phyloP scores from a whole-genome alignment of 257 asterid species.

The Solanum sejunctum region DNA sequence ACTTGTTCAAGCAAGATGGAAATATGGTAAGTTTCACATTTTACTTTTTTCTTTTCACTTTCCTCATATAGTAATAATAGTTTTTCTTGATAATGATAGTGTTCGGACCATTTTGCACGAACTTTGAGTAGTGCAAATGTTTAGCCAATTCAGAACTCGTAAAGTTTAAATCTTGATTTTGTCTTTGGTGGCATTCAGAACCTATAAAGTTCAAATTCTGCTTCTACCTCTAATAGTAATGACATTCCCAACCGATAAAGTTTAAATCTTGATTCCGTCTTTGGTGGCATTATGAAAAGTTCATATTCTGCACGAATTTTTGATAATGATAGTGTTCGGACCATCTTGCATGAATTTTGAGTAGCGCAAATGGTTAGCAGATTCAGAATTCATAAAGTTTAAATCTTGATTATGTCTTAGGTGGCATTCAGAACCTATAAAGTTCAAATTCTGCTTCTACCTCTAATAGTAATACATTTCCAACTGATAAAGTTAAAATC shows the following conservation, averaged over 20 bases:
- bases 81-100: not conserved
- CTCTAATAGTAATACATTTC: not conserved
- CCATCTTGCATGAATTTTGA: not conserved
- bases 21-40: constrained; percentile 40
- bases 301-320: not conserved
- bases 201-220: not conserved
- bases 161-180: not conserved
- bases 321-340: not conserved
- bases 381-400: not conserved
- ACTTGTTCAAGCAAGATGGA: constrained; percentile 95
- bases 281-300: not conserved
- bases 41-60: not conserved
- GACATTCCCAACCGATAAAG: not conserved
- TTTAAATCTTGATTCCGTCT: not conserved
- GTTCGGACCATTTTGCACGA: not conserved
- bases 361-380: not conserved
- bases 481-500: not conserved
- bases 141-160: not conserved
- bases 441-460: not conserved
- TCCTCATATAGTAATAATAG: not conserved
- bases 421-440: not conserved
- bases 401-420: not conserved
- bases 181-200: not conserved
- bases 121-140: not conserved
- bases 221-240: not conserved